These are phyloP conservation scores for Friedmanniomyces simplex DNA, from an alignment of 495 filamentous ascomycete species.

Conservation along the genomic window DNA sequence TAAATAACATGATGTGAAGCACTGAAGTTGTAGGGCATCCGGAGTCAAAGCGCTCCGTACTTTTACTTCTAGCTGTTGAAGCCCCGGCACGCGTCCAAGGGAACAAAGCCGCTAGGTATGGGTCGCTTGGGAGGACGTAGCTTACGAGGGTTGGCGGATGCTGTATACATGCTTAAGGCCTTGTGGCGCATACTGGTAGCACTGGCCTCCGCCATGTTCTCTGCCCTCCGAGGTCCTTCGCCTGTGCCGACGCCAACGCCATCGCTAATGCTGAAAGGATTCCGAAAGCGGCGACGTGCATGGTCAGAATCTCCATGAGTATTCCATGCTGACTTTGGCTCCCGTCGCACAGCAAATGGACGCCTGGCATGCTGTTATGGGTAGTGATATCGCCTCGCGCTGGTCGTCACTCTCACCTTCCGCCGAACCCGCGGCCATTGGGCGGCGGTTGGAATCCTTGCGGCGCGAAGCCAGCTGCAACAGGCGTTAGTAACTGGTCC, in stretches of 20 bases:
- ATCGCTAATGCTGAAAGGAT: slow-evolving; percentile 16
- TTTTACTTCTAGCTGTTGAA: too few relatives aligned
- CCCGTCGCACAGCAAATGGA: not conserved
- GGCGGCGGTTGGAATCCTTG: slow-evolving; percentile 36
- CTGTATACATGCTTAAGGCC: too few relatives aligned
- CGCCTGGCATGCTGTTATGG: too few relatives aligned
- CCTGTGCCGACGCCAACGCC: slow-evolving; percentile 10
- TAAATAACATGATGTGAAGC: too few relatives aligned
- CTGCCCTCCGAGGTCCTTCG: not conserved
- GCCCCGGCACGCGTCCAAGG: too few relatives aligned
- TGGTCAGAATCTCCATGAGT: not conserved
- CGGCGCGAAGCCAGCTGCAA: slow-evolving; percentile 39
- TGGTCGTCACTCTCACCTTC: slow-evolving; percentile 9
- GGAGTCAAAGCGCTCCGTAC: too few relatives aligned
- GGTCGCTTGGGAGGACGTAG: too few relatives aligned
- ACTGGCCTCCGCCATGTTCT: too few relatives aligned
- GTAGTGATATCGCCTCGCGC: not conserved
- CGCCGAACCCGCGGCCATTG: slow-evolving; percentile 19
- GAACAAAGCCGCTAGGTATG: too few relatives aligned
- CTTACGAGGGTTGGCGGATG: too few relatives aligned
- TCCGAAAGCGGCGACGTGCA: not conserved
- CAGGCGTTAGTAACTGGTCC: slow-evolving; percentile 1
- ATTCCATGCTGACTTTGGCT: not conserved
- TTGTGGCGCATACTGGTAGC: too few relatives aligned
- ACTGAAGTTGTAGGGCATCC: too few relatives aligned